Base-by-base conservation (phyloP, 2,329 filamentous ascomycete genomes). In the Achaetomium macrosporum region DNA sequence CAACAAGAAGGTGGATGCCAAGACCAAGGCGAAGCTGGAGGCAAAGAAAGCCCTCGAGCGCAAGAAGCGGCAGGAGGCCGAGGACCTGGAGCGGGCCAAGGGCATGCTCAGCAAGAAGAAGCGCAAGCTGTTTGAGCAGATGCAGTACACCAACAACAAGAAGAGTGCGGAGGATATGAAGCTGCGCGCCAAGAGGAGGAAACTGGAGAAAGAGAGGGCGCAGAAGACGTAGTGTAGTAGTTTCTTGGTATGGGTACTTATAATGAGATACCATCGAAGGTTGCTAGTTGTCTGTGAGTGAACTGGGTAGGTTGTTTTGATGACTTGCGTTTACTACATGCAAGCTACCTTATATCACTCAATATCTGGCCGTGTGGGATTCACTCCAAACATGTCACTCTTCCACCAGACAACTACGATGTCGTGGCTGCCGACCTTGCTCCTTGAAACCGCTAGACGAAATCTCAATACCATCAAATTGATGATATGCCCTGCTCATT, bases 61-160 rank as follows among this genome's bases (percentile, higher is more conserved):
- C 74, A 85, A 88, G 71, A 81, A 83, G 35, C 81, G 83, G 55
- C 78, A 84, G 64, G 88, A 93, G 66, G 84, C 87, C 4, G 93
- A 97, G 71, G 91, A 97, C 64, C 72, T 95, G 54, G 90, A 96
- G 71, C 81, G 92, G 58, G 86, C 89, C 69, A 96, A 96, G 82
- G 93, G 95, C 75, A 99, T 99, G 93, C 85, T 97, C 77, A 88
- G 87, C 71, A 88, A 95, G 71, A 93, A 95, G 82, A 99, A 97
- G 84, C 81, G 93, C 65, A 96, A 96, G 83, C 76, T 96, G 65
- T 87, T 92, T 61, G 93, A 97, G 77, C 93, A 96, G 76, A 99
- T 99, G 89, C 79, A 90, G 66, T 95, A 95, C 73, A 90, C 84
- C 57, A 96, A 96, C 72, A 91, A 86, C 73, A 91, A 93, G 79